Base-by-base conservation (phyloP, 1,284 basidiomycete species). In the Austroboletus niveus region DNA sequence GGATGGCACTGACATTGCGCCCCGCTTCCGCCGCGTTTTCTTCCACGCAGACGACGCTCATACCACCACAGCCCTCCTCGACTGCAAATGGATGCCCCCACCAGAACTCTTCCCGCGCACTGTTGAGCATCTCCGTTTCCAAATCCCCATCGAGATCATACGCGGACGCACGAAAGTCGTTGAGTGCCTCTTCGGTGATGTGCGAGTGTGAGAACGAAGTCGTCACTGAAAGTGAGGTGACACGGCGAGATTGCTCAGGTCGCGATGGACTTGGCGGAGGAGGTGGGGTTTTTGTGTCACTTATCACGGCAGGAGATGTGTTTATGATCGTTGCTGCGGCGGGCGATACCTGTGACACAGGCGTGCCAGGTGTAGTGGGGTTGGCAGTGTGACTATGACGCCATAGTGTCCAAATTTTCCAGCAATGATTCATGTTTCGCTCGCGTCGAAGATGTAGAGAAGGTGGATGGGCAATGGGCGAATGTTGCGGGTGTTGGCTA, bases 51-150 rank as follows among this genome's bases (percentile, higher is more conserved):
- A 24, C 24, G 24, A 17, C 24, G 4, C 24, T 24, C 39, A 11
- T 11, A 1, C 30, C 31, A 12, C 36, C 54, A 47, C 40, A 43
- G 43, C 31, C 44, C 8, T 48, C 50, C 35, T 42, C 62, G n/a
- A 64, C 9, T 46, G 45, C 53, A 8, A 60, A 17, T 1, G 24
- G 11, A 36, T 42, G 61, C 1, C 50, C 46, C 15, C 42, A 4
- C 53, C 54, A 60, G 8, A 49, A 20, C 42, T 64, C 56, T 42
- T 55, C 46, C 27, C 41, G 49, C 15, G 60, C 61, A 9, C 59
- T 65, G 20, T 68, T 57, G 20, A 65, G 24, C 66, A 69, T 69
- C 53, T 62, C 65, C 14, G 46, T 40, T 54, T 64, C 60, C 47
- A 64, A 29, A 36, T 64, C 62, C 8, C 51, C 51, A 41, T 65